phyloP scores from a whole-genome alignment of 1,284 basidiomycete species.

The Coniferiporia sulphurascens region DNA sequence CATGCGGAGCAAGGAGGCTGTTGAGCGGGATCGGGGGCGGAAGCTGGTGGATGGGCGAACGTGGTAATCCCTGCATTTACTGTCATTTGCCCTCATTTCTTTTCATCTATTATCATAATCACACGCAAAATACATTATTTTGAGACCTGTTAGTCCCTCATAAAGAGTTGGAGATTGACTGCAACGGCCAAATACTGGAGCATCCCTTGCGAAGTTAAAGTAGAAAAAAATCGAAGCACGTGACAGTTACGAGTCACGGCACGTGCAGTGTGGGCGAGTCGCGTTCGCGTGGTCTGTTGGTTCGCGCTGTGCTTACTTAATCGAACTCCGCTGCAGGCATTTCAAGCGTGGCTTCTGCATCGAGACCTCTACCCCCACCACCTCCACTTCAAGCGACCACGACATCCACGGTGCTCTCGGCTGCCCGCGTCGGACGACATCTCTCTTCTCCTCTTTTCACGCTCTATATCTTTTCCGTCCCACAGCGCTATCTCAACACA shows the following conservation, averaged over 20 bases:
- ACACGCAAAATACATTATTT: background rate
- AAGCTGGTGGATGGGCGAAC: slow-evolving; percentile 57
- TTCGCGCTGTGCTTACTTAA: background rate
- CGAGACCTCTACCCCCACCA: slow-evolving; percentile 5
- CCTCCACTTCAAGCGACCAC: background rate
- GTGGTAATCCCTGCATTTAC: slow-evolving; percentile 25
- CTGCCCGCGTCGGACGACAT: background rate
- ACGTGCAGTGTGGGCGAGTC: background rate
- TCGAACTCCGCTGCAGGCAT: background rate
- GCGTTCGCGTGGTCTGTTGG: background rate
- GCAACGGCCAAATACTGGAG: background rate
- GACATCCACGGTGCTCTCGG: background rate
- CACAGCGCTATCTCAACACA: slow-evolving; percentile 7
- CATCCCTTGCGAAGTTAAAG: background rate
- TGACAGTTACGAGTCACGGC: background rate
- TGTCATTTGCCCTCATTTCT: background rate
- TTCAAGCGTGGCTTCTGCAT: slow-evolving; percentile 5
- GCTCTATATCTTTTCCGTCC: background rate
- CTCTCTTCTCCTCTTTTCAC: background rate
- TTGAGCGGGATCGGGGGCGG: slow-evolving; percentile 71
- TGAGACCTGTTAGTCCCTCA: too few species aligned
- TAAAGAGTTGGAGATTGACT: too few species aligned
- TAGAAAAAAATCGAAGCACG: background rate
- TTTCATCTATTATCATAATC: background rate
- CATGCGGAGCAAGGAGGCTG: slow-evolving; percentile 54